Base-by-base conservation (phyloP, 495 filamentous ascomycete species). In the Hypoxylon intermedium region DNA sequence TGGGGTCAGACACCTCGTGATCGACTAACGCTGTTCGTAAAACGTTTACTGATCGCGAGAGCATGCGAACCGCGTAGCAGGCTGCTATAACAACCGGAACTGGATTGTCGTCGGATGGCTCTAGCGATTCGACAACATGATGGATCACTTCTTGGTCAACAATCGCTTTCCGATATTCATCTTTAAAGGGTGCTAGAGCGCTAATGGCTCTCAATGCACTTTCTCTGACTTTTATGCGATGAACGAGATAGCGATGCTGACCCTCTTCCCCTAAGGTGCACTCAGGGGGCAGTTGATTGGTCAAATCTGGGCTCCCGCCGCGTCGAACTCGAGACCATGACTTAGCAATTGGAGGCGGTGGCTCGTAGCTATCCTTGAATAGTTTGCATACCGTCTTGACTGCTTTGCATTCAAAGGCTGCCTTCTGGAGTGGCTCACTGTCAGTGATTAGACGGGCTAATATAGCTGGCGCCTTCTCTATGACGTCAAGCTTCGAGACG, bases 1-100 rank as follows among this genome's bases (percentile, higher is more conserved):
- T 71, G 5, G 92, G 94, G 58, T 83, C 79, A 2, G 90, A 88
- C 44, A 96, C 86, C 2, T 87, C 88, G 36, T 89, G 84, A 74
- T 98, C 94, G 53, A 96, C 90, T 6, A 98, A 75, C 48, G 85
- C 88, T 6, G 95, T 98, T 42, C 94, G 75, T 11, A 98, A 74
- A 18, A 91, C 87, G 68, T 85, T 90, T 6, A 96, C 87, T 0
- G 90, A 94, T 15, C 94, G 86, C 3, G 90, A 90, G 15, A 98
- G 77, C 65, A 89, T 86, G 40, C 89, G 80, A 34, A 89, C 80
- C 16, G 87, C 85, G 66, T 87, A 86, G 65, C 93, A 97, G 9
- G 95, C 95, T 20, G 93, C 91, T 21, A 96, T 79, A 13, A 97
- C 77, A 16, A 96, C 93, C 9, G 82, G 60, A 5, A 76, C 65